Base-by-base conservation (phyloP, 768 basidiomycete species). In the Mycena rebaudengoi region DNA sequence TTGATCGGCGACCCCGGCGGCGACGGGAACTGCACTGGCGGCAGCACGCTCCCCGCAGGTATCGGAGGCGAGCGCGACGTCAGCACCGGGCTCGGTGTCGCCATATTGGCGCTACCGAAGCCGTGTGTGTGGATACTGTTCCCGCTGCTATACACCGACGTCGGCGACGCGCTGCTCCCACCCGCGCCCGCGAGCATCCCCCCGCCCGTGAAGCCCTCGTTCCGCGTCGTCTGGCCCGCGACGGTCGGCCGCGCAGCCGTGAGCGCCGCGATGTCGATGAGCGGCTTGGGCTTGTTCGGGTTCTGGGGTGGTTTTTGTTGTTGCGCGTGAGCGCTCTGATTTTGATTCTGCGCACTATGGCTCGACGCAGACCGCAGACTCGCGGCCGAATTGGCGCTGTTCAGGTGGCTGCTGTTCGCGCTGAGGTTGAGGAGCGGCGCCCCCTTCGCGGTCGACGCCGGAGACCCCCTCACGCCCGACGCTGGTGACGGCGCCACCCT, bases 221-320 rank as follows among this genome's bases (percentile, higher is more conserved):
- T 69, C 35, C 58, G 69, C 60, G 69, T 71, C 23, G 62, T 66
- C 23, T 54, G 39, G 12, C n/a, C 3, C 29, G 39, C 37, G 3
- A 54, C n/a, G 39, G 25, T 29, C 4, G 69, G 68, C 25, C 40
- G 33, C 23, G 39, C 3, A 6, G 59, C 66, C 0, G 80, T 82
- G 6, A 86, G 74, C 65, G 80, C 76, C 37, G 76, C 79, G 56
- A 86, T 85, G 63, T 86, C 84, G 45, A 86, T 85, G 11, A 86
- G 76, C 6, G 85, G 85, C 59, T 85, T 85, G 1, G 68, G 65
- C 33, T 65, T 64, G 8, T 18, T n/a, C 33, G 26, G 25, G 0
- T 39, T n/a, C 26, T 26, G 4, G 45, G 14, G 11, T 21, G 7
- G 6, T n/a, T 7, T 62, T n/a, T n/a, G n/a, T n/a, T n/a, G n/a